phyloP scores from a whole-genome alignment of 1,284 basidiomycete species.

The Heterobasidion occidentale region DNA sequence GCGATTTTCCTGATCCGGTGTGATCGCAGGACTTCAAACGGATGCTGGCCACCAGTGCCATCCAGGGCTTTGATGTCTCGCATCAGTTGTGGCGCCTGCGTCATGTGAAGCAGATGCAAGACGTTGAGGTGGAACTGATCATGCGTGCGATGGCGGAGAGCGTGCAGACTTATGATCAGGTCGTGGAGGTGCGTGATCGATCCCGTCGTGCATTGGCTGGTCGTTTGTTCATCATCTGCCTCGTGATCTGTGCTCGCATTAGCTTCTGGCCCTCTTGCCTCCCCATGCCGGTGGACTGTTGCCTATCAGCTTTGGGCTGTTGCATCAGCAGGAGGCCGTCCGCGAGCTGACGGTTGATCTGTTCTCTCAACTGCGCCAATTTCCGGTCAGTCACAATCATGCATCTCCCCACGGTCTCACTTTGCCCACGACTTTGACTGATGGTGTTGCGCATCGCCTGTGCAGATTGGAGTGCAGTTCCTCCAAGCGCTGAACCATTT shows the following conservation, averaged over 20 bases:
- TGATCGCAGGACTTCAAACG: constrained; percentile 47
- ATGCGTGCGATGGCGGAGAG: constrained; percentile 66
- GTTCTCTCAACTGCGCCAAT: constrained; percentile 69
- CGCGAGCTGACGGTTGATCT: constrained; percentile 79
- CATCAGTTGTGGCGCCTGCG: constrained; percentile 71
- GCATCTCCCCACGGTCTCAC: neutral
- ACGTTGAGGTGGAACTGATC: constrained; percentile 68
- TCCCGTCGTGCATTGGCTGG: neutral
- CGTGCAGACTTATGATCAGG: constrained; percentile 77
- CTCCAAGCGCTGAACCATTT: constrained; percentile 86
- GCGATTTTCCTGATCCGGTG: neutral
- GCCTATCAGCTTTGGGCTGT: constrained; percentile 82
- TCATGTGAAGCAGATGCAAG: constrained; percentile 49
- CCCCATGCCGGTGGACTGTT: constrained; percentile 79
- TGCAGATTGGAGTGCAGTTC: constrained; percentile 79
- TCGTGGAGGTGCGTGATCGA: constrained; percentile 65
- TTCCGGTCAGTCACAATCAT: constrained; percentile 48
- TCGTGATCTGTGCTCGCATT: too few relatives aligned
- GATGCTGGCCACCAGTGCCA: constrained; percentile 32
- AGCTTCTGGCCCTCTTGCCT: constrained; percentile 77
- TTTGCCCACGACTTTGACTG: constrained; percentile 1
- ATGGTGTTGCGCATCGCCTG: constrained; percentile 4
- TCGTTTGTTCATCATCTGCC: neutral
- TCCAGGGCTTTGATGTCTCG: constrained; percentile 59
- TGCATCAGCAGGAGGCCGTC: constrained; percentile 75